Evolutionary conservation across 2,329 filamentous ascomycete species (phyloP).

Genomic region (Didymella sp.): DNA sequence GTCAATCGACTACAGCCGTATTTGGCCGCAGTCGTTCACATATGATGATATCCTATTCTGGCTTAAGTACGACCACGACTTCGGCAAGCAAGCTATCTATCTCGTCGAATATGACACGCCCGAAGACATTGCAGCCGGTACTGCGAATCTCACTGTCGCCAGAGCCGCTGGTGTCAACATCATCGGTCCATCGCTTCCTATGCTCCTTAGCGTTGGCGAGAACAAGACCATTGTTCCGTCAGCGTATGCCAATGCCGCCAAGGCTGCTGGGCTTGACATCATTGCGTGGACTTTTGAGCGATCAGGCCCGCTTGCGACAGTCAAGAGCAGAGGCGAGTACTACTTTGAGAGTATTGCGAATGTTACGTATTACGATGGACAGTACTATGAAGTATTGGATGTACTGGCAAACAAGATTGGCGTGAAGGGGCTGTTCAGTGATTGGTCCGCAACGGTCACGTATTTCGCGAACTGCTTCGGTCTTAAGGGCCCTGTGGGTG

Average conservation of each 20-base stretch:
- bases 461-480: constrained; percentile 74
- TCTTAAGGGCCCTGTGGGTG: constrained; percentile 27
- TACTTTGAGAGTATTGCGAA: constrained; percentile 58
- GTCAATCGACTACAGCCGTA: constrained; percentile 44
- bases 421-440: constrained; percentile 67
- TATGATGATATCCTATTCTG: constrained; percentile 69
- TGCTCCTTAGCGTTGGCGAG: constrained; percentile 60
- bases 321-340: constrained; percentile 35
- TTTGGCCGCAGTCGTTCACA: constrained; percentile 67
- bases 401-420: constrained; percentile 66
- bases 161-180: constrained; percentile 64
- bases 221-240: constrained; percentile 64
- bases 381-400: constrained; percentile 68
- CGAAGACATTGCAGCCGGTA: constrained; percentile 57
- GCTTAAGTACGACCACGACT: constrained; percentile 66
- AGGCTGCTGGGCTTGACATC: constrained; percentile 66
- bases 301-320: constrained; percentile 62
- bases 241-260: constrained; percentile 66
- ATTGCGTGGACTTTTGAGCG: constrained; percentile 72
- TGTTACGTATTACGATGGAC: constrained; percentile 66
- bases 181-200: constrained; percentile 66
- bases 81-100: constrained; percentile 66
- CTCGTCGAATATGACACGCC: constrained; percentile 65
- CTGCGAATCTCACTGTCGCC: constrained; percentile 62
- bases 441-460: constrained; percentile 70